Conservation (phyloP, 257 asterid genomes). For the Coffea canephora region DNA sequence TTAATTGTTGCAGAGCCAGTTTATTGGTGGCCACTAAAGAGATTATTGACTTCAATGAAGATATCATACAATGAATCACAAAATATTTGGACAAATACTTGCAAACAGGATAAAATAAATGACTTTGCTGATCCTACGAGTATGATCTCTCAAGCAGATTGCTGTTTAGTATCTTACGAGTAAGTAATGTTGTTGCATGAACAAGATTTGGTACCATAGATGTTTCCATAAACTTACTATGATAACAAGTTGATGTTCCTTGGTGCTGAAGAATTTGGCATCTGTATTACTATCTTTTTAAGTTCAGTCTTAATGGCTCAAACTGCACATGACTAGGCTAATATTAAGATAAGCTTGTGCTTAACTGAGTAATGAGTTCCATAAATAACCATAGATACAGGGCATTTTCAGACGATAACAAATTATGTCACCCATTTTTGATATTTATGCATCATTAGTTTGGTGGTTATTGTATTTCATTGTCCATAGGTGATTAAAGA, state of each 20-base stretch:
- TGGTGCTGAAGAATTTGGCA: not conserved
- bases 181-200: conserved; percentile 34
- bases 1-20: conserved; percentile 54
- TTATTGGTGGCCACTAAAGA: conserved; percentile 57
- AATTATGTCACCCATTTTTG: not conserved
- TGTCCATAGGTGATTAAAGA: not conserved
- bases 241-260: not conserved
- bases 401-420: not conserved
- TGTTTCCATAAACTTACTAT: not conserved
- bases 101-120: conserved; percentile 17
- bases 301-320: not conserved
- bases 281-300: not conserved
- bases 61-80: conserved; percentile 39
- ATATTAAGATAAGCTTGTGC: not conserved
- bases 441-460: not conserved
- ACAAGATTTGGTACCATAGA: not conserved
- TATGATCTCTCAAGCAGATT: conserved; percentile 33
- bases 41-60: conserved; percentile 46
- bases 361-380: not conserved
- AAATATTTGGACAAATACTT: conserved; percentile 22
- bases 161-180: conserved; percentile 59
- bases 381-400: not conserved
- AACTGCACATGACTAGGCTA: not conserved
- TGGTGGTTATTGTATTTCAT: not conserved
- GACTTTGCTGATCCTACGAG: conserved; percentile 28